Evolutionary conservation across 106 monocot species (phyloP).

Genomic region (Phalaenopsis aphrodite): DNA sequence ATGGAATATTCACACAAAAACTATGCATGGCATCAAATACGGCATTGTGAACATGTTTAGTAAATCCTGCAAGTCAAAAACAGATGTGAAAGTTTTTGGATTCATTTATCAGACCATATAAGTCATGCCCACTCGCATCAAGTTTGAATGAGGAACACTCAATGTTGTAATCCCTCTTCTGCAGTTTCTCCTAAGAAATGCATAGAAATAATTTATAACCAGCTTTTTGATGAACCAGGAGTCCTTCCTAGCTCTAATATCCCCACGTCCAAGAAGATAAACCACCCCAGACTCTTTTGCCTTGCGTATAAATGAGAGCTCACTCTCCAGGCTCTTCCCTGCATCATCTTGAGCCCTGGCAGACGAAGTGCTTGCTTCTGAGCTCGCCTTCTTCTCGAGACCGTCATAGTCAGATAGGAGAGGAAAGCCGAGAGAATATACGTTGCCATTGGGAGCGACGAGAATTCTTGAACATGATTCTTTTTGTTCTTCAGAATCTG

Average conservation of each 20-base stretch:
- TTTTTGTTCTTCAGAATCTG: slow-evolving; percentile 15
- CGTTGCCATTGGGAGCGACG: too few species aligned
- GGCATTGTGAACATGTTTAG: too few species aligned
- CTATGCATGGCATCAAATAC: too few species aligned
- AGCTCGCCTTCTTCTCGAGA: too few species aligned
- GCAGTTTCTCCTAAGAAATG: slow-evolving; percentile 73
- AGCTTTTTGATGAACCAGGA: slow-evolving; percentile 77
- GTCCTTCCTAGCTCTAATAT: slow-evolving; percentile 77
- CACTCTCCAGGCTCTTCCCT: slow-evolving; percentile 41
- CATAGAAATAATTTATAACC: slow-evolving; percentile 77
- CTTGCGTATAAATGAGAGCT: slow-evolving; percentile 64
- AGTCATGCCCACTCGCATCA: slow-evolving; percentile 71
- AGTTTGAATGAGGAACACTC: slow-evolving; percentile 67
- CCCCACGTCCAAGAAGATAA: slow-evolving; percentile 64
- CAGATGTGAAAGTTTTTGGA: too few species aligned
- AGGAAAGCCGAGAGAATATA: slow-evolving; percentile 29
- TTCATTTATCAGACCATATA: slow-evolving; percentile 57
- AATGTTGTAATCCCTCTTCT: slow-evolving; percentile 54
- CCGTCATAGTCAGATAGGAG: slow-evolving; percentile 18
- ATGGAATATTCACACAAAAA: too few species aligned
- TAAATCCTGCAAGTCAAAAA: too few species aligned
- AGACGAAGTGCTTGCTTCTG: background rate
- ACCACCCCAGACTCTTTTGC: slow-evolving; percentile 77
- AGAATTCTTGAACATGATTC: too few species aligned
- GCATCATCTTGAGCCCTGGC: slow-evolving; percentile 42